Conservation (phyloP, 805 yeast genomes). For the Blastobotrys mokoenaii region DNA sequence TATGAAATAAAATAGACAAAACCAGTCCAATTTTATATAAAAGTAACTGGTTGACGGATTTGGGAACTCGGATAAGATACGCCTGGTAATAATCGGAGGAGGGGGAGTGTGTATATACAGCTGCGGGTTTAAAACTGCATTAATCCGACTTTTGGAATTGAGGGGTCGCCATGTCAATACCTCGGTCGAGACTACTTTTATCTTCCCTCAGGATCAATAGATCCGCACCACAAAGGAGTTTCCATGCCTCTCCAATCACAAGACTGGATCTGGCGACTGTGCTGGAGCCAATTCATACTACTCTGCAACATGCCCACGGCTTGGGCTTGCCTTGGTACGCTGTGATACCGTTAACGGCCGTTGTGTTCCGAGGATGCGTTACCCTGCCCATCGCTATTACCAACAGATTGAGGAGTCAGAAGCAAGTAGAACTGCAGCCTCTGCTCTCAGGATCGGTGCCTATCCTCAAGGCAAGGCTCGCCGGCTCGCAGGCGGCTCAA, state of each 20-base stretch:
- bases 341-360: conserved; percentile 64
- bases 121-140: too few species aligned
- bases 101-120: too few species aligned
- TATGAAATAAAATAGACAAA: too few species aligned
- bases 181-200: too few species aligned
- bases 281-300: conserved; percentile 15
- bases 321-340: conserved; percentile 75
- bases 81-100: too few species aligned
- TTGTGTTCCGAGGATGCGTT: conserved; percentile 52
- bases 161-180: too few species aligned
- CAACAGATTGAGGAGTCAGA: conserved; percentile 60
- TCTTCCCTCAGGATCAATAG: too few species aligned
- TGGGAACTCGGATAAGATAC: too few species aligned
- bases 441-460: conserved; percentile 70
- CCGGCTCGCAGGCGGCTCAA: conserved; percentile 29
- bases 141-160: too few species aligned
- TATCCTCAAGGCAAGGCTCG: conserved; percentile 47
- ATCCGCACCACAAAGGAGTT: neutral
- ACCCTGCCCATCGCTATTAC: conserved; percentile 73
- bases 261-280: conserved; percentile 12
- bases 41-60: too few species aligned
- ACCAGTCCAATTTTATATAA: too few species aligned
- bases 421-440: conserved; percentile 66
- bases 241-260: neutral
- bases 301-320: conserved; percentile 18